Evolutionary conservation across 495 filamentous ascomycete species (phyloP), one percentile per base, ranked within the genome.

Genomic region (Hyaloscypha finlandica): DNA sequence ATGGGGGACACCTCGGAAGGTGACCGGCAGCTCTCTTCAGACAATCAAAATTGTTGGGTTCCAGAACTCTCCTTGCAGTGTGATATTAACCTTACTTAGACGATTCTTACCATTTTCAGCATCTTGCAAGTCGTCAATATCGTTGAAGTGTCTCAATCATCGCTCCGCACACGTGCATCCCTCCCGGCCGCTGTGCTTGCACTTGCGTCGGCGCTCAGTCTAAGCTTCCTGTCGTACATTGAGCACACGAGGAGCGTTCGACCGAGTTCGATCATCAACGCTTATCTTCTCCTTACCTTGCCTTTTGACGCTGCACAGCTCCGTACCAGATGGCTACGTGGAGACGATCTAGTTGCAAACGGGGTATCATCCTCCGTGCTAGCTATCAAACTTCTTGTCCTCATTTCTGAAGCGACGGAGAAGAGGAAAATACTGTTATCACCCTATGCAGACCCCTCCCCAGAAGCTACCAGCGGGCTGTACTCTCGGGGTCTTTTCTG

Each of bases 261-360:
- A 45, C 78, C 81, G 19, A 63, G 59, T 33, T 59, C 66, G 4
- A 55, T 67, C 14, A 61, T 90, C 59, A 81, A 81, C 61, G 65
- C 79, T 4, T 91, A 86, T 71, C 79, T 91, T 3, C 75, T 87
- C 42, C 70, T 83, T 66, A 83, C 85, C 1, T 64, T 86, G 12
- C 66, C 88, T 14, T 84, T 89, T 60, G 87, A 89, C 73, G 76
- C 77, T 55, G 82, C 75, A 16, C 77, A 74, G 48, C 64, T 72
- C 3, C 71, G 81, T 8, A 82, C 74, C 9, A 69, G 75, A 59
- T 89, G 84, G 81, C 70, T 81, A 53, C 51, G 64, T 6, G 55
- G 45, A 25, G 51, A 62, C 14, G 16, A 57, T 31, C 1, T 53
- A 1, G 35, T 51, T 14, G 64, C 69, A 6, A 69, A 67, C n/a